A percentile compares a stretch with the other conserved stretches of the same genome.
Evolutionary conservation across 129 eudicot genomes (phyloP).

Genomic region (Apium graveolens): DNA sequence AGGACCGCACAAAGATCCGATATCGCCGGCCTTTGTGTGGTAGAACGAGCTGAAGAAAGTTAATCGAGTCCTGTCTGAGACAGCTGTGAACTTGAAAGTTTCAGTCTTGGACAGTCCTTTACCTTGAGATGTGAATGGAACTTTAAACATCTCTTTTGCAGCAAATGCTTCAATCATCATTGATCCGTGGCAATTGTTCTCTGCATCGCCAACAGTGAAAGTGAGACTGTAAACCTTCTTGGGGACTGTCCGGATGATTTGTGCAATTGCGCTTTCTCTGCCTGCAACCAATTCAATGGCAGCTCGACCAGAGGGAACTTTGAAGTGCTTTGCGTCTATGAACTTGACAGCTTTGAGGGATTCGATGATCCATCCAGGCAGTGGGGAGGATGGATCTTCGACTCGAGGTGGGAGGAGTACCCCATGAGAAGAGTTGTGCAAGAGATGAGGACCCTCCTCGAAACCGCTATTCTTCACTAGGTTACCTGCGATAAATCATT

Average conservation of each 20-base stretch:
- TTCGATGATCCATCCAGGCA: constrained; percentile 89
- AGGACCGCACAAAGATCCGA: constrained; percentile 77
- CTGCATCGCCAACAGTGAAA: constrained; percentile 65
- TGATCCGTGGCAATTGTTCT: constrained; percentile 71
- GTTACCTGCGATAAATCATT: constrained; percentile 36
- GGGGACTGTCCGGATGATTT: constrained; percentile 52
- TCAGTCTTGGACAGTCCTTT: constrained; percentile 44
- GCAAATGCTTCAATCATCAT: constrained; percentile 93
- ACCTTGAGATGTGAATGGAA: constrained; percentile 62
- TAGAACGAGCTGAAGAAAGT: constrained; percentile 80
- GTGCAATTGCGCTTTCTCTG: constrained; percentile 82
- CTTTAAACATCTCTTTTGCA: constrained; percentile 49
- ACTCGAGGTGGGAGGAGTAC: constrained; percentile 79
- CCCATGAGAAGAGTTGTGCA: constrained; percentile 58
- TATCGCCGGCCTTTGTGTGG: constrained; percentile 54
- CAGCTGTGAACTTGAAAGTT: constrained; percentile 53
- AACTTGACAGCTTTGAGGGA: constrained; percentile 81
- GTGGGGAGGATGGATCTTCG: constrained; percentile 67
- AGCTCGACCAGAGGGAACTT: constrained; percentile 50
- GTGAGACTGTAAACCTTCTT: constrained; percentile 47
- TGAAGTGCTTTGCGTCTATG: constrained; percentile 60
- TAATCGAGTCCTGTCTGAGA: constrained; percentile 46
- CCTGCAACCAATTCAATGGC: constrained; percentile 88
- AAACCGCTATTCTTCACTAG: constrained; percentile 70
- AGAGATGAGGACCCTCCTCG: constrained; percentile 71